Conservation (phyloP, 768 basidiomycete genomes). For the Suillus cothurnatus region DNA sequence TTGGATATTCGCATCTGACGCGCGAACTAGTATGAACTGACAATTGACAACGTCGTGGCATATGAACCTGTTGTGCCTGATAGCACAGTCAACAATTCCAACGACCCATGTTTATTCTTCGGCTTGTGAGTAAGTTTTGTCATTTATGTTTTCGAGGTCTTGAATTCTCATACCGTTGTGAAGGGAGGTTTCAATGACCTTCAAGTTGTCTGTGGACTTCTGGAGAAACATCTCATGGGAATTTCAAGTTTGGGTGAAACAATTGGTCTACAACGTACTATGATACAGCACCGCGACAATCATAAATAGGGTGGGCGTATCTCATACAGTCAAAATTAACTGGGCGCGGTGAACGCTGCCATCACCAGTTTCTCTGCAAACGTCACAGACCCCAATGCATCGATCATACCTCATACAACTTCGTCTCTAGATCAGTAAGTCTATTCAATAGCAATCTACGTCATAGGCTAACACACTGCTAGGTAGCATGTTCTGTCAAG, state of each 20-base stretch:
- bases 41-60: conserved; percentile 53
- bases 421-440: conserved; percentile 29
- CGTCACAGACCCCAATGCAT: not conserved
- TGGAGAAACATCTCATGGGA: conserved; percentile 18
- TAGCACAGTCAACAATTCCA: conserved; percentile 42
- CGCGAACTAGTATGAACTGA: conserved; percentile 56
- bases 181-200: conserved; percentile 72
- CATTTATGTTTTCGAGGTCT: not conserved
- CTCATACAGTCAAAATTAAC: conserved; percentile 16
- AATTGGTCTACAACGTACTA: not conserved
- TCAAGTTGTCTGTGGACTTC: conserved; percentile 30
- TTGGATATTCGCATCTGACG: conserved; percentile 63
- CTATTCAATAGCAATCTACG: not conserved
- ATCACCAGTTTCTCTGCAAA: not conserved
- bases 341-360: not conserved
- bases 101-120: conserved; percentile 45
- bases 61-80: conserved; percentile 62
- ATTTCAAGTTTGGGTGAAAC: conserved; percentile 53
- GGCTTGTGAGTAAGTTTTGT: conserved; percentile 39
- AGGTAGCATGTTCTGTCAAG: conserved; percentile 13
- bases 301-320: conserved; percentile 50
- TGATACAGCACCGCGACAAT: not conserved
- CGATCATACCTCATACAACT: conserved; percentile 44
- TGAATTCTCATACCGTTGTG: not conserved
- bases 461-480: not conserved